A percentile compares a stretch with the other conserved stretches of the same genome.
Conservation (phyloP, 2,329 filamentous ascomycete species). For the Hypoxylon sp. region DNA sequence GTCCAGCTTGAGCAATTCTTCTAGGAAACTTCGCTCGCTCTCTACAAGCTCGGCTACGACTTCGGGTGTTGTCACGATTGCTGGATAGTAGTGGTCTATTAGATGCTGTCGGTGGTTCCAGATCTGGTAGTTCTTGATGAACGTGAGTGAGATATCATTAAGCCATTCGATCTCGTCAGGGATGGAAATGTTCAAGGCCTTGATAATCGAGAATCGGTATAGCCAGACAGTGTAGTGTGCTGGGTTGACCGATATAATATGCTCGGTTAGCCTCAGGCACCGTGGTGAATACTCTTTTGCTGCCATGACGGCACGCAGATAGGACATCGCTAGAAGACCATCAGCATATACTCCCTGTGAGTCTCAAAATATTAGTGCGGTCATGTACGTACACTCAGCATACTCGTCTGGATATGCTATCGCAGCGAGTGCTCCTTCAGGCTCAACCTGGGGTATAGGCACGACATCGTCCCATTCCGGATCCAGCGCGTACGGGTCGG, state of each 20-base stretch:
- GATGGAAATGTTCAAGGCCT: constrained; percentile 74
- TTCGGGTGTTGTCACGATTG: constrained; percentile 71
- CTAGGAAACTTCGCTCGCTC: constrained; percentile 81
- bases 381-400: constrained; percentile 71
- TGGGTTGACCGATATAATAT: constrained; percentile 92
- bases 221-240: constrained; percentile 99
- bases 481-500: constrained; percentile 71
- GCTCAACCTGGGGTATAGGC: constrained; percentile 87
- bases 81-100: constrained; percentile 68
- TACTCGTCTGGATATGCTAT: constrained; percentile 95
- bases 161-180: constrained; percentile 85
- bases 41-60: constrained; percentile 69
- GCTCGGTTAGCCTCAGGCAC: constrained; percentile 83
- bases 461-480: constrained; percentile 86
- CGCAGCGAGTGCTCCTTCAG: constrained; percentile 85
- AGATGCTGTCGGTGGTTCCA: constrained; percentile 83
- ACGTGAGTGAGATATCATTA: constrained; percentile 82
- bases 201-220: constrained; percentile 86
- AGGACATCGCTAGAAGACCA: constrained; percentile 77
- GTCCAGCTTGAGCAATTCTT: constrained; percentile 84
- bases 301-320: constrained; percentile 94
- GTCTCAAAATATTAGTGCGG: background rate
- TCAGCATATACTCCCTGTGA: constrained; percentile 6
- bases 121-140: constrained; percentile 99
- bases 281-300: constrained; percentile 84